Evolutionary conservation across 441 rosid genomes (phyloP).

Genomic region (Mallotus japonicus): DNA sequence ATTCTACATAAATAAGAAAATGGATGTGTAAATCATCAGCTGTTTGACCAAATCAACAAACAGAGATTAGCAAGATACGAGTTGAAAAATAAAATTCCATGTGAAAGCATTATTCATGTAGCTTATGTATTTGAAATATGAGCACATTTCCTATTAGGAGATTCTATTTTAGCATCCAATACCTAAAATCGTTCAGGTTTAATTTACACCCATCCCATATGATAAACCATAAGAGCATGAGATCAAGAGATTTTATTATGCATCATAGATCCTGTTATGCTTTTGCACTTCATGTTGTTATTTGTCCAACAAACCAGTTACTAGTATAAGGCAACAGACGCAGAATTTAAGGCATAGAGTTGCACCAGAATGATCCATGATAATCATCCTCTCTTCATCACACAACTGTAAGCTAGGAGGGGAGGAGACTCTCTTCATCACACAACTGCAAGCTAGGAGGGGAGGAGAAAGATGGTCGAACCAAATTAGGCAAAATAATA

Average conservation of each 20-base stretch:
- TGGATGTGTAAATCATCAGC: neutral
- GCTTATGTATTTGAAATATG: neutral
- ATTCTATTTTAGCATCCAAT: neutral
- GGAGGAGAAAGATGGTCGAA: neutral
- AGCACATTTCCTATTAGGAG: neutral
- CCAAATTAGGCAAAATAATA: neutral
- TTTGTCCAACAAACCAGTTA: neutral
- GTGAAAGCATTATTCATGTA: neutral
- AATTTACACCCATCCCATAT: neutral
- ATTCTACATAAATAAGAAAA: slow-evolving; percentile 48
- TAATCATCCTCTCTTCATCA: neutral
- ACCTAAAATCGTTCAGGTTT: neutral
- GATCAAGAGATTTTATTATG: neutral
- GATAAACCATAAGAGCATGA: neutral
- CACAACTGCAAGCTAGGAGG: neutral
- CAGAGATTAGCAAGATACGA: neutral
- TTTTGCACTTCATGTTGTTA: neutral
- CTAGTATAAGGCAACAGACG: neutral
- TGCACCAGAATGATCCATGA: neutral
- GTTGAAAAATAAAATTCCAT: neutral
- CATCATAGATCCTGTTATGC: neutral
- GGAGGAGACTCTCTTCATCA: neutral
- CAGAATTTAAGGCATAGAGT: neutral
- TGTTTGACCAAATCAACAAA: neutral
- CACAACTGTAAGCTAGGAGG: neutral